These are phyloP conservation scores for Allomyces arbusculus DNA, from an alignment of 192 early-diverging fungal species.

Conservation along the genomic window DNA sequence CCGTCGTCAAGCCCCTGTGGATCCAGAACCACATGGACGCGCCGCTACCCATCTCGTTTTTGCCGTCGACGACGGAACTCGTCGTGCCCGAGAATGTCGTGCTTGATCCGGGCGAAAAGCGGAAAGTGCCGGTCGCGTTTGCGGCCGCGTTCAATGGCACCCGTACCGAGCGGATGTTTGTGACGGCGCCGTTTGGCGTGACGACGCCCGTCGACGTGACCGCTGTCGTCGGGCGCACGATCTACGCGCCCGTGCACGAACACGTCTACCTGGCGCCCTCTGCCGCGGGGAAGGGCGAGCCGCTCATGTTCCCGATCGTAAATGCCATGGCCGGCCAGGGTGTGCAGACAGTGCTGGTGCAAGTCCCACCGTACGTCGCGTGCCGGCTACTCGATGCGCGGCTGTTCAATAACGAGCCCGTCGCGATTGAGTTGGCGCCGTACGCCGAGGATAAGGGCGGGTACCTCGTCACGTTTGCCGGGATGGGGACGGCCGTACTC, in stretches of 20 bases:
- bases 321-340: neutral
- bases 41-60: slow-evolving; percentile 12
- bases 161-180: slow-evolving; percentile 15
- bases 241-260: neutral
- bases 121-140: slow-evolving; percentile 15
- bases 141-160: slow-evolving; percentile 16
- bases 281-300: too few species aligned
- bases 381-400: neutral
- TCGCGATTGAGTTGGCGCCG: neutral
- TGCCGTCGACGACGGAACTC: slow-evolving; percentile 19
- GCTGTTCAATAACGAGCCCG: neutral
- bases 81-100: slow-evolving; percentile 16
- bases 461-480: neutral
- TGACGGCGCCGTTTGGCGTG: slow-evolving; percentile 13
- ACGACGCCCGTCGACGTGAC: neutral
- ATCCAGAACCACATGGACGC: slow-evolving; percentile 8
- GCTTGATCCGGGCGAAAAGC: slow-evolving; percentile 16
- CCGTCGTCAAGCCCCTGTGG: slow-evolving; percentile 12
- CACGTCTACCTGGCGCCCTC: too few species aligned
- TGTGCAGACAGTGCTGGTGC: neutral
- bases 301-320: slow-evolving; percentile 10
- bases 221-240: neutral
- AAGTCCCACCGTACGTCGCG: neutral
- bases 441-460: neutral
- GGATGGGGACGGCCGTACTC: neutral